Base-by-base conservation (phyloP, 768 basidiomycete genomes). In the Leucosporidium scottii region DNA sequence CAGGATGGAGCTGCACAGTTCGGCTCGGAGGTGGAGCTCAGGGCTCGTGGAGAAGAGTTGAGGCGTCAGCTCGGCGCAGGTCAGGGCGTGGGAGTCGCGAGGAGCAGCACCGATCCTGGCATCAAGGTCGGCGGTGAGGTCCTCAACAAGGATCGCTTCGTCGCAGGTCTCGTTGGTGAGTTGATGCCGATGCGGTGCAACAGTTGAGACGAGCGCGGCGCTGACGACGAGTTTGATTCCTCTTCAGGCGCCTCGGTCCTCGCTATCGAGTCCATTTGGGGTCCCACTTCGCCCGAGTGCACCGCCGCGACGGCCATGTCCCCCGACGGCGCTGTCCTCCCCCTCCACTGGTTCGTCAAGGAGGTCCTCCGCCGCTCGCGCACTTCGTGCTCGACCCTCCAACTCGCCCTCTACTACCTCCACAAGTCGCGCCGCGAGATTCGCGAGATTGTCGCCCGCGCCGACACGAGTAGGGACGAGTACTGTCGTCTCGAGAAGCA, bases 361-460 rank as follows among this genome's bases (percentile, higher is more conserved):
- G 91, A 94, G 78, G 88, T 93, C 12, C 82, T 94, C 20, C 84
- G 89, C 61, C 87, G 92, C 48, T 92, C 90, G 18, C 84, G 89
- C 57, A 93, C 91, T 0, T 88, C 89, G 7, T 88, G 87, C 53
- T 85, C 83, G 54, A 89, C 91, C 5, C 82, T 94, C 12, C 91
- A 93, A 76, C 89, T 90, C 0, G 91, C 92, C 0, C 91, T 91
- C 76, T 93, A 93, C 76, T 76, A 75, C 71, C 80, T 93, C 18
- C 90, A 91, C 77, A 90, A 88, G 6, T 83, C 91, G n/a, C 86
- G 89, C 8, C 76, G 80, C 31, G 86, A 84, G 76, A 79, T 93
- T 18, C 85, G 88, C 1, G 85, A 86, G 56, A 80, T 90, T 15
- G 80, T 84, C 58, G 78, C 72, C 1, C 79, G 81, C 70, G 86